A percentile compares a stretch with the other conserved stretches of the same genome.
Evolutionary conservation across 2,329 filamentous ascomycete genomes (phyloP).

Genomic region (Pseudogymnoascus pannorum): DNA sequence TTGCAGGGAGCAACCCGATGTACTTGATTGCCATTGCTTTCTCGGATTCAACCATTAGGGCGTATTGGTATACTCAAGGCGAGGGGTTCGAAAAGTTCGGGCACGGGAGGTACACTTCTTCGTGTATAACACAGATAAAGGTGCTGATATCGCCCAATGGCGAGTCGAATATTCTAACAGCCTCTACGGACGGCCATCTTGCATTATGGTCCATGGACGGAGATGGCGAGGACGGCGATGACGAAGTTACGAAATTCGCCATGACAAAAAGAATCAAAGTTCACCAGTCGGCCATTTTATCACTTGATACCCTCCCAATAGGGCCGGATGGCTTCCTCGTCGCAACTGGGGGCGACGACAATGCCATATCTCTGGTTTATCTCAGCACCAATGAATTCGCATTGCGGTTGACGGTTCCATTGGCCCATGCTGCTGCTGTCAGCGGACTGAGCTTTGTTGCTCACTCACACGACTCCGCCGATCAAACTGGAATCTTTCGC

Average conservation of each 20-base stretch:
- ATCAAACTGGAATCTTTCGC: conserved; percentile 12
- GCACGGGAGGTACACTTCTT: conserved; percentile 56
- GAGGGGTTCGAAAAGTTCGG: conserved; percentile 44
- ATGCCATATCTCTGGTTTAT: conserved; percentile 58
- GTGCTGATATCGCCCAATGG: conserved; percentile 34
- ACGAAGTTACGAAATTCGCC: not conserved
- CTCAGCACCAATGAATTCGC: conserved; percentile 23
- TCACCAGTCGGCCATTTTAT: conserved; percentile 79
- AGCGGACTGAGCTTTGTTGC: conserved; percentile 40
- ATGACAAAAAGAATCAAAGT: conserved; percentile 36
- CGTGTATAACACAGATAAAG: conserved; percentile 64
- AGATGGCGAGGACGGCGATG: conserved; percentile 11
- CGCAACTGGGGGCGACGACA: conserved; percentile 82
- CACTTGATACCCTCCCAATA: conserved; percentile 38
- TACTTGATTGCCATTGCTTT: conserved; percentile 66
- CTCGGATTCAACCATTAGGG: conserved; percentile 74
- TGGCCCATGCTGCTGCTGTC: conserved; percentile 65
- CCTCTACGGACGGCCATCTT: conserved; percentile 75
- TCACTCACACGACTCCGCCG: not conserved
- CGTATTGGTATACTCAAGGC: conserved; percentile 39
- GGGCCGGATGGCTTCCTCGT: conserved; percentile 34
- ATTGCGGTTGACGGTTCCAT: conserved; percentile 35
- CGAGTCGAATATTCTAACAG: conserved; percentile 47
- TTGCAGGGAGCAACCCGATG: conserved; percentile 11
- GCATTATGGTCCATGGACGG: conserved; percentile 46